These are phyloP conservation scores for Daldinia concentrica DNA, from an alignment of 495 filamentous ascomycete species.

Conservation along the genomic window DNA sequence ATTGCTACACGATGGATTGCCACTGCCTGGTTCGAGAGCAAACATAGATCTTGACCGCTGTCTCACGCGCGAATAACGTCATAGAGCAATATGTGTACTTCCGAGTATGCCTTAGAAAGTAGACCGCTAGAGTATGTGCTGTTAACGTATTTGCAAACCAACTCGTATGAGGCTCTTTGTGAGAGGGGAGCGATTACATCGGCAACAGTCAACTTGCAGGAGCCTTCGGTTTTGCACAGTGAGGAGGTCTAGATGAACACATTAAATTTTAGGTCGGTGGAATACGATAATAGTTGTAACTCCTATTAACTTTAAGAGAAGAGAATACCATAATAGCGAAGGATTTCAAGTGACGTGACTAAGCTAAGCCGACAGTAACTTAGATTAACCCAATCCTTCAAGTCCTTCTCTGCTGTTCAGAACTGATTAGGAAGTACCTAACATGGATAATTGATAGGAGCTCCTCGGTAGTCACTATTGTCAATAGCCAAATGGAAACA, in stretches of 20 bases:
- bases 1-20: neutral
- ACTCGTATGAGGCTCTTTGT: neutral
- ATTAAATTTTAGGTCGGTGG: no score
- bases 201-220: neutral
- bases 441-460: neutral
- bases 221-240: neutral
- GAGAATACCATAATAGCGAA: neutral
- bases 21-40: conserved; percentile 2
- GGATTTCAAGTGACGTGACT: neutral
- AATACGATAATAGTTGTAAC: neutral
- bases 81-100: neutral
- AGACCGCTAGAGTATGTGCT: neutral
- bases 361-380: neutral
- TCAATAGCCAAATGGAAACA: neutral
- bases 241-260: no score
- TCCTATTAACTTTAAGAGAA: neutral
- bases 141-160: neutral
- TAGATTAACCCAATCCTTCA: neutral
- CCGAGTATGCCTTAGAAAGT: neutral
- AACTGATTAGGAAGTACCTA: neutral
- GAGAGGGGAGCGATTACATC: neutral
- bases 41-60: neutral
- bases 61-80: no score
- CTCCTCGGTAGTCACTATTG: neutral
- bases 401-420: neutral